Percentiles rank a stretch among this genome's conserved stretches.
phyloP scores from a whole-genome alignment of 1,139 yeast genomes.

The Yamadazyma spencermartinsiae region DNA sequence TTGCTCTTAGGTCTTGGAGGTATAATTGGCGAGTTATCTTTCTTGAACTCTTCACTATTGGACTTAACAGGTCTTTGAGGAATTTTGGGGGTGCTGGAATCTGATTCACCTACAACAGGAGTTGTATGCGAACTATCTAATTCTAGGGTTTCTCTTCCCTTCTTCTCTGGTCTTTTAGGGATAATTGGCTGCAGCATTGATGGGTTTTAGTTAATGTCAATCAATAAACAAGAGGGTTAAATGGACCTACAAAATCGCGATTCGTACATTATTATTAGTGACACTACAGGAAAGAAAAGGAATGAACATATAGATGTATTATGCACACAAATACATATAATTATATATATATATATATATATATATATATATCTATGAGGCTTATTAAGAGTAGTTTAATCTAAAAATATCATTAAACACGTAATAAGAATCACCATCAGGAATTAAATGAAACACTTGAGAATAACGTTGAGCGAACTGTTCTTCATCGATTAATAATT shows the following conservation, averaged over 20 bases:
- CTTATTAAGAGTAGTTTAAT: constrained; percentile 63
- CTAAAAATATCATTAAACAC: constrained; percentile 97
- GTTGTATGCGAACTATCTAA: neutral
- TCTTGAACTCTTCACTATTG: neutral
- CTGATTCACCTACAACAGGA: neutral
- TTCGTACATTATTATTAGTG: neutral
- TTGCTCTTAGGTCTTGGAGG: constrained; percentile 12
- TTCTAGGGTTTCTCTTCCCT: neutral
- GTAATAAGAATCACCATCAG: constrained; percentile 86
- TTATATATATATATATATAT: constrained; percentile 1
- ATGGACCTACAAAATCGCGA: constrained; percentile 3
- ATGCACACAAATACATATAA: neutral
- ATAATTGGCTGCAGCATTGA: constrained; percentile 16
- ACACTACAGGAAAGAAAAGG: neutral
- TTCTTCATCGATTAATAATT: constrained; percentile 88
- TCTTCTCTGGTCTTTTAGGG: constrained; percentile 21
- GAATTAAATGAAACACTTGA: constrained; percentile 95
- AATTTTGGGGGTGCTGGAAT: constrained; percentile 14
- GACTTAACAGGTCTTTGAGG: constrained; percentile 21
- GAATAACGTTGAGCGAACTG: constrained; percentile 94
- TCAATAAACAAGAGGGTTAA: neutral
- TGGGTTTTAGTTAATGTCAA: neutral
- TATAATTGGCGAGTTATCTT: constrained; percentile 9
- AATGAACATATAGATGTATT: no score
- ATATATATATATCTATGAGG: neutral